phyloP scores from a whole-genome alignment of 148 eudicot species.

The Nepenthes mirabilis region DNA sequence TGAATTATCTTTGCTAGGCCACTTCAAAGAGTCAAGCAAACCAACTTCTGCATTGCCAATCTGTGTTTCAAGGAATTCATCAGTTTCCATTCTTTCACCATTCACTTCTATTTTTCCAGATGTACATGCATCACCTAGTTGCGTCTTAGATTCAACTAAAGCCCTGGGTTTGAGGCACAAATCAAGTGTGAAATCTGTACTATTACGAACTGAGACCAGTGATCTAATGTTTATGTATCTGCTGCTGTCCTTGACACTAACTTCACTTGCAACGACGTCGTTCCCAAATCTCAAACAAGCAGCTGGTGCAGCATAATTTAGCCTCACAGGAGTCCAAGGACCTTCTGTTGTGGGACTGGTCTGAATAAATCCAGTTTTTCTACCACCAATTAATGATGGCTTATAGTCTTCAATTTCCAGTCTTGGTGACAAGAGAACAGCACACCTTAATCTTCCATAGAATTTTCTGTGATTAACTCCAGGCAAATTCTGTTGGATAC shows the following conservation, averaged over 20 bases:
- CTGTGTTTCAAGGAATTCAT: conserved; percentile 66
- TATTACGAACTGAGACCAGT: conserved; percentile 71
- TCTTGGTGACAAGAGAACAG: conserved; percentile 51
- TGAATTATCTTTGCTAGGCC: conserved; percentile 15
- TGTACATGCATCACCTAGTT: conserved; percentile 17
- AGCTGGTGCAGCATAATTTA: conserved; percentile 90
- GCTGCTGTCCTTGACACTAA: conserved; percentile 61
- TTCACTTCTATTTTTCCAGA: conserved; percentile 18
- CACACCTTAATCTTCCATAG: conserved; percentile 56
- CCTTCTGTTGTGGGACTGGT: conserved; percentile 82
- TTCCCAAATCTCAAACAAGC: conserved; percentile 91
- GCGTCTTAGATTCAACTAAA: conserved; percentile 18
- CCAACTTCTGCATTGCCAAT: conserved; percentile 36
- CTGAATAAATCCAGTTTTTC: conserved; percentile 62
- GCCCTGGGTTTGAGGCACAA: conserved; percentile 48
- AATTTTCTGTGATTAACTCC: conserved; percentile 13
- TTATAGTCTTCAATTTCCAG: conserved; percentile 29
- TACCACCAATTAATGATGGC: conserved; percentile 23
- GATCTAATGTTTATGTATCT: conserved; percentile 89
- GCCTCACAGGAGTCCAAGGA: conserved; percentile 85
- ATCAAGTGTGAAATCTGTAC: conserved; percentile 66
- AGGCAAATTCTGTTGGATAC: conserved; percentile 21
- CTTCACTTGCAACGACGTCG: conserved; percentile 94
- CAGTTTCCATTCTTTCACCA: conserved; percentile 30
- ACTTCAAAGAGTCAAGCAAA: conserved; percentile 37